Evolutionary conservation across 2,329 filamentous ascomycete species (phyloP).

Genomic region (Fusarium pseudograminearum): DNA sequence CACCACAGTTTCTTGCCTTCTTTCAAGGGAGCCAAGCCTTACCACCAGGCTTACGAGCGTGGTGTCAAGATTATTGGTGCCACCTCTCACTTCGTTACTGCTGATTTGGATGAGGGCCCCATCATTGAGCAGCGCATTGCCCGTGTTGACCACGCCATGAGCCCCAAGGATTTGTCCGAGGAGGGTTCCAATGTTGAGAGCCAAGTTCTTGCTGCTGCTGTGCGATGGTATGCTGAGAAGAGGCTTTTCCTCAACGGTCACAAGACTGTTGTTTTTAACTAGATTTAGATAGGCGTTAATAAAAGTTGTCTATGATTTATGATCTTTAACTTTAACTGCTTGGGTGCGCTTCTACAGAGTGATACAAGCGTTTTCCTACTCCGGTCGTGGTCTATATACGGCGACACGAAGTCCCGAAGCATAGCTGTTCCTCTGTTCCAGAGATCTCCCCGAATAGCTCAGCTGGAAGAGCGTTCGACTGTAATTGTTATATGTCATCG

Average conservation of each 20-base stretch:
- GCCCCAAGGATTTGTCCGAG: constrained; percentile 79
- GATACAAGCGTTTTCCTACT: background rate
- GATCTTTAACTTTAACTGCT: background rate
- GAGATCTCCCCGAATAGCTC: constrained; percentile 46
- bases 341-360: background rate
- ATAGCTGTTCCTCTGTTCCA: constrained; percentile 33
- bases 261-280: constrained; percentile 82
- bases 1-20: constrained; percentile 88
- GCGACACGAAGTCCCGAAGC: fast-evolving
- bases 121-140: constrained; percentile 89
- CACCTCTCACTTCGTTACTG: constrained; percentile 87
- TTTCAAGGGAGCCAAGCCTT: constrained; percentile 90
- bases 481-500: constrained; percentile 40
- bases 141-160: constrained; percentile 81
- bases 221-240: constrained; percentile 86
- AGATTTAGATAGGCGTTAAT: constrained; percentile 17
- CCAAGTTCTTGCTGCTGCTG: constrained; percentile 82
- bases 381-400: background rate
- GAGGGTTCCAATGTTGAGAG: constrained; percentile 88
- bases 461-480: constrained; percentile 49
- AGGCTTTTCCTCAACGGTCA: constrained; percentile 81
- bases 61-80: constrained; percentile 91
- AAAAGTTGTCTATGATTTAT: constrained; percentile 1
- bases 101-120: constrained; percentile 85
- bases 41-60: constrained; percentile 87